Percentiles rank a stretch among this genome's conserved stretches.
These are phyloP conservation scores for Biscutella laevigata DNA, from an alignment of 441 rosid species.

Conservation along the genomic window DNA sequence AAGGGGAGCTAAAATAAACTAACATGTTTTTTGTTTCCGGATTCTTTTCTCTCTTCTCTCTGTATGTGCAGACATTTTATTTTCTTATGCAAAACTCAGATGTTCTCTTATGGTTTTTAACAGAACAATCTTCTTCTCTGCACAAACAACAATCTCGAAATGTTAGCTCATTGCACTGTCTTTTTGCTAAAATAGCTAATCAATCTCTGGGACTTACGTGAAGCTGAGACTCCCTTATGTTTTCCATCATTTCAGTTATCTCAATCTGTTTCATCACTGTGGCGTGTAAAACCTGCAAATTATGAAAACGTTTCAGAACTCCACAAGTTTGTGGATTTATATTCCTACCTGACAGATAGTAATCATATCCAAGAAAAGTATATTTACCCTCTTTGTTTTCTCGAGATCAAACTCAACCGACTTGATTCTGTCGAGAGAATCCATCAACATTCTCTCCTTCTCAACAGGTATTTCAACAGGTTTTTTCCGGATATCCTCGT, in stretches of 20 bases:
- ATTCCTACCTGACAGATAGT: too few relatives aligned
- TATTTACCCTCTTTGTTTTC: conserved; percentile 71
- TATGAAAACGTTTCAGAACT: background rate
- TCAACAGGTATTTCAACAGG: conserved; percentile 67
- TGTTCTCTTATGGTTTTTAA: conserved; percentile 13
- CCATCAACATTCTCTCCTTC: conserved; percentile 70
- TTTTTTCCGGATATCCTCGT: conserved; percentile 54
- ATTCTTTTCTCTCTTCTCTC: conserved; percentile 1
- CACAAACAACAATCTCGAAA: background rate
- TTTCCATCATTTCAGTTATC: conserved; percentile 53
- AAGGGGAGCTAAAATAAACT: conserved; percentile 10
- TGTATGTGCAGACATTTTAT: conserved; percentile 18
- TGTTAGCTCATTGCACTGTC: conserved; percentile 5
- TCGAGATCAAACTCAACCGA: conserved; percentile 81
- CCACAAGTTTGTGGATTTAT: background rate
- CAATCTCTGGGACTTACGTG: conserved; percentile 44
- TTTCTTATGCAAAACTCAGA: conserved; percentile 24
- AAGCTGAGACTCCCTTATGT: conserved; percentile 43
- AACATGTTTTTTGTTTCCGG: background rate
- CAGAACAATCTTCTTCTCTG: conserved; percentile 31
- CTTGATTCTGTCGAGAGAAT: conserved; percentile 82
- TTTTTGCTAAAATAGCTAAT: background rate
- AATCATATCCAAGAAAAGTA: background rate
- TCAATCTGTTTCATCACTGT: conserved; percentile 70
- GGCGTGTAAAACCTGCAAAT: conserved; percentile 57